Base-by-base conservation (phyloP, 768 basidiomycete genomes). In the Collybia mongolica region DNA sequence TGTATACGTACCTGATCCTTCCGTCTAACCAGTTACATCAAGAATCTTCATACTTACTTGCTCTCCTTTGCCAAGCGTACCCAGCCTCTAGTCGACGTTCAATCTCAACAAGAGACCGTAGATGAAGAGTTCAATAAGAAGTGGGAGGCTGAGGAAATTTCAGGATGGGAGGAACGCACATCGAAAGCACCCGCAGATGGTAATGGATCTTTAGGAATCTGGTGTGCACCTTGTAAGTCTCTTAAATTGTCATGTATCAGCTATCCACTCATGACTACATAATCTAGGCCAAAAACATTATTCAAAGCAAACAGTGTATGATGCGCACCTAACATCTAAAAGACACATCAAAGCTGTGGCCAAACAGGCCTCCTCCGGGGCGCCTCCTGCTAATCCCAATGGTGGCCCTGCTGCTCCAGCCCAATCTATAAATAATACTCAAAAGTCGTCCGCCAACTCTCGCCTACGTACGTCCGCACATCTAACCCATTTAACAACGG, bases 241-340 rank as follows among this genome's bases (percentile, higher is more conserved):
- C 49, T 45, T 43, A 5, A 40, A 14, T 32, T 39, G 7, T 26
- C 24, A 3, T 26, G 4, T 26, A 7, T 26, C 3, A 26, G 7
- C 24, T 26, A 26, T 7, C 24, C 24, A 7, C 24, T 52, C 39
- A 48, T n/a, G n/a, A 2, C 39, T 44, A 45, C 35, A 15, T 14
- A 39, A 1, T 26, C 7, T 17, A 98, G 95, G 95, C 65, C 93
- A 98, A 69, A 97, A 95, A 65, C 74, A 81, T 50, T 98, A 98
- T 68, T 82, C 95, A 11, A 99, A 98, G 67, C 92, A 98, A 67
- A 98, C 97, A 0, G 97, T 99, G 7, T 99, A 94, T 65, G 91
- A 97, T 54, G 94, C 94, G 2, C 97, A 98, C 65, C 68, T 98
- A 45, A 93, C 85, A 2, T 96, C 94, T 18, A 98, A 95, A 74